phyloP scores from a whole-genome alignment of 2,329 filamentous ascomycete genomes.

The Ceratocystis smalleyi region DNA sequence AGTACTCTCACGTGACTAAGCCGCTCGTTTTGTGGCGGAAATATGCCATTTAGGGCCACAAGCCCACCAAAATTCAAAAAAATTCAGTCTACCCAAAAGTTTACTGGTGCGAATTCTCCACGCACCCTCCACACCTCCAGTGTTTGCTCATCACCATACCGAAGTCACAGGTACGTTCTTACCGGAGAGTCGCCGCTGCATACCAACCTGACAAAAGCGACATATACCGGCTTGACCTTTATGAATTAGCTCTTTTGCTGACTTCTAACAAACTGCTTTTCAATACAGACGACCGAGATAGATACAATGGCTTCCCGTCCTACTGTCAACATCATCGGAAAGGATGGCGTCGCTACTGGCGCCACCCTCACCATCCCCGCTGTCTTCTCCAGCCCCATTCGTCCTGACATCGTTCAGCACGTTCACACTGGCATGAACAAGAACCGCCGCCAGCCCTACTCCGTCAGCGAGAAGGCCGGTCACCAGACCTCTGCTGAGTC shows the following conservation, averaged over 20 bases:
- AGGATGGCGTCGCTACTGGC: conserved; percentile 84
- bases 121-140: conserved; percentile 15
- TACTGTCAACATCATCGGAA: conserved; percentile 92
- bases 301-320: conserved; percentile 83
- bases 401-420: conserved; percentile 97
- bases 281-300: conserved; percentile 19
- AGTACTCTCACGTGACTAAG: conserved; percentile 6
- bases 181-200: background rate
- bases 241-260: background rate
- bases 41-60: conserved; percentile 17
- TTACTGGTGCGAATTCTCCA: conserved; percentile 15
- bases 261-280: conserved; percentile 11
- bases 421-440: conserved; percentile 99
- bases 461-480: conserved; percentile 99
- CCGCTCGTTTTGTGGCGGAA: conserved; percentile 11
- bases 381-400: conserved; percentile 95
- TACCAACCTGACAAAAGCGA: background rate
- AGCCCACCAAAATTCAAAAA: conserved; percentile 16
- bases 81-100: conserved; percentile 15
- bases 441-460: conserved; percentile 99
- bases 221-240: background rate
- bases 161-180: conserved; percentile 15
- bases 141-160: conserved; percentile 17
- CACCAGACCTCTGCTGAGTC: conserved; percentile 99
- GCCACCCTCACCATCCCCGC: conserved; percentile 83